phyloP scores from a whole-genome alignment of 495 filamentous ascomycete species.

The Aspergillus diversus region DNA sequence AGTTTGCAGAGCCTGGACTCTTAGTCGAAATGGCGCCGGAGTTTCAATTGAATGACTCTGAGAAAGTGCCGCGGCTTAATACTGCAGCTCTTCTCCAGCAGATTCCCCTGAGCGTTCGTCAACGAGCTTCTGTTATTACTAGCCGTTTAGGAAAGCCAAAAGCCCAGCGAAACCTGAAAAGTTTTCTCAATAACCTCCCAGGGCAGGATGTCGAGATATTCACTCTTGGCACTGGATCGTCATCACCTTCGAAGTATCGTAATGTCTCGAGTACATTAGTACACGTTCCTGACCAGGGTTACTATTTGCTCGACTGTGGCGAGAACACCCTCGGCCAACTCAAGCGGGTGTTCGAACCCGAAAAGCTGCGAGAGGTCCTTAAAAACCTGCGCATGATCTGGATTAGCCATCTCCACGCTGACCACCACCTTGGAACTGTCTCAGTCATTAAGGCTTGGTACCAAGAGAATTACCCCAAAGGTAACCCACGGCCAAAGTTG shows the following conservation, averaged over 20 bases:
- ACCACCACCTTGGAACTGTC: conserved; percentile 88
- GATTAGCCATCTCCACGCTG: conserved; percentile 94
- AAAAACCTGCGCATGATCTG: conserved; percentile 81
- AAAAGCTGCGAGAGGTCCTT: conserved; percentile 69
- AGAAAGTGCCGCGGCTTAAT: conserved; percentile 57
- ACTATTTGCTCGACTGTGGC: conserved; percentile 86
- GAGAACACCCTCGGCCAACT: conserved; percentile 95
- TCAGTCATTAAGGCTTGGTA: conserved; percentile 81
- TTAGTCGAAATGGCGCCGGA: conserved; percentile 68
- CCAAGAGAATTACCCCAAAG: conserved; percentile 47
- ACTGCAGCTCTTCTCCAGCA: conserved; percentile 37
- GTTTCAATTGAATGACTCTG: conserved; percentile 54
- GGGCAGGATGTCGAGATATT: conserved; percentile 79
- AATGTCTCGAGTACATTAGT: conserved; percentile 91
- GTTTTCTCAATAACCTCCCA: conserved; percentile 57
- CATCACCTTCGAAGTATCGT: conserved; percentile 85
- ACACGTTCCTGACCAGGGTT: conserved; percentile 79
- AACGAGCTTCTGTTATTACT: conserved; percentile 35
- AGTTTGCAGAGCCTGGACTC: conserved; percentile 51
- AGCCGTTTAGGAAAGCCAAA: conserved; percentile 30
- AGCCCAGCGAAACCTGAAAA: conserved; percentile 38
- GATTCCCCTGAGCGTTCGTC: conserved; percentile 50
- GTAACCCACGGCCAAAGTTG: conserved; percentile 31
- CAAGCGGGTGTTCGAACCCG: conserved; percentile 66
- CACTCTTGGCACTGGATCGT: conserved; percentile 87